phyloP scores from a whole-genome alignment of 371 early-diverging fungal genomes.

The Mucor indicus region DNA sequence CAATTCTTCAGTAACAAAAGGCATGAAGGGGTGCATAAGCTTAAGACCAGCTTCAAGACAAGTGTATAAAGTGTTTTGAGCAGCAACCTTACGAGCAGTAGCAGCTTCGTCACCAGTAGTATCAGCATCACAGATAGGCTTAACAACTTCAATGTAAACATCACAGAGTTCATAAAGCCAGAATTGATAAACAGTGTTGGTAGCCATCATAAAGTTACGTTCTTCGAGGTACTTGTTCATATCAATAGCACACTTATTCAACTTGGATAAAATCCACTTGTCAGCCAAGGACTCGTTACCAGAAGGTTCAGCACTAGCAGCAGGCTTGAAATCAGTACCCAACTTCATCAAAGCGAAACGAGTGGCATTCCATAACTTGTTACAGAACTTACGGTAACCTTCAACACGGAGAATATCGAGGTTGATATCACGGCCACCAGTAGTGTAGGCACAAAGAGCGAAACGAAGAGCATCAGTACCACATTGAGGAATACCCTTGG shows the following conservation, averaged over 20 bases:
- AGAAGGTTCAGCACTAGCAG: constrained; percentile 56
- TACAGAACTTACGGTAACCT: constrained; percentile 99
- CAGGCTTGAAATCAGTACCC: constrained; percentile 78
- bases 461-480: constrained; percentile 99
- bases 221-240: constrained; percentile 74
- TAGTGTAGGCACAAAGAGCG: constrained; percentile 91
- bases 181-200: constrained; percentile 89
- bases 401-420: constrained; percentile 96
- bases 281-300: constrained; percentile 88
- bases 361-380: constrained; percentile 99
- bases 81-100: constrained; percentile 55
- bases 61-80: constrained; percentile 86
- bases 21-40: constrained; percentile 98
- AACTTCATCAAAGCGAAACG: constrained; percentile 92
- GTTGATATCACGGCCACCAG: constrained; percentile 94
- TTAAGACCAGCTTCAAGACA: constrained; percentile 92
- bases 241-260: constrained; percentile 81
- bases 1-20: constrained; percentile 99
- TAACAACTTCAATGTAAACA: constrained; percentile 93
- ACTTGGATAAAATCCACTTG: constrained; percentile 91
- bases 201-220: constrained; percentile 96
- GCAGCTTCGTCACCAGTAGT: constrained; percentile 47
- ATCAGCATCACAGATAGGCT: constrained; percentile 78
- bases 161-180: constrained; percentile 98
- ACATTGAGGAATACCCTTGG: constrained; percentile 98